These are phyloP conservation scores for Yamadazyma diospyri DNA, from an alignment of 1,139 yeast genomes.

Conservation along the genomic window DNA sequence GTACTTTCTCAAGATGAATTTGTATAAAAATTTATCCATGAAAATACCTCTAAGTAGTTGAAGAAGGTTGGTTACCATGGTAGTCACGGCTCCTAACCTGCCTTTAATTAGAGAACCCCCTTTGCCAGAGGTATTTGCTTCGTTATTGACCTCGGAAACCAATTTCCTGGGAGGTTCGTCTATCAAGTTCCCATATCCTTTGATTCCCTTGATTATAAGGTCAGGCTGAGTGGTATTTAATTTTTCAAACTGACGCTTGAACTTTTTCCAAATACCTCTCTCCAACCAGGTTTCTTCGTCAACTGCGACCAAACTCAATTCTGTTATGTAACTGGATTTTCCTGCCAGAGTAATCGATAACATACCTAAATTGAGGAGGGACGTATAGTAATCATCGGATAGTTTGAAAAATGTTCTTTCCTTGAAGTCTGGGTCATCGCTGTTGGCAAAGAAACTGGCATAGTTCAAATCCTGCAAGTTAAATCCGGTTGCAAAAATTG, in stretches of 20 bases:
- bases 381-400: conserved; percentile 65
- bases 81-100: conserved; percentile 19
- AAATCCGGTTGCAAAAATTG: conserved; percentile 59
- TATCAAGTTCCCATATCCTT: conserved; percentile 36
- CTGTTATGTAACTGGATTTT: conserved; percentile 61
- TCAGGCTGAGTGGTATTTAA: conserved; percentile 2
- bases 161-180: conserved; percentile 26
- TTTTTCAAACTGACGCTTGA: conserved; percentile 6
- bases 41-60: conserved; percentile 26
- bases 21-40: conserved; percentile 10
- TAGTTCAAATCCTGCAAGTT: conserved; percentile 43
- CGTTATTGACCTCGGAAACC: conserved; percentile 17
- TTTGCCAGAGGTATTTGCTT: conserved; percentile 6
- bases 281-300: conserved; percentile 64
- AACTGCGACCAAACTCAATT: conserved; percentile 46
- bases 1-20: conserved; percentile 4
- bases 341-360: conserved; percentile 67
- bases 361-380: conserved; percentile 56
- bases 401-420: conserved; percentile 22
- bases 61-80: conserved; percentile 18
- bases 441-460: conserved; percentile 39
- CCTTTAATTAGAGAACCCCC: conserved; percentile 20
- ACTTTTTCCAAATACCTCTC: conserved; percentile 24
- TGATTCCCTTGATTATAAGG: background rate
- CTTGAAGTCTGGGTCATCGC: conserved; percentile 22